Percentiles rank a stretch among this genome's conserved stretches.
These are phyloP conservation scores for Apium graveolens DNA, from an alignment of 129 eudicot genomes.

Conservation along the genomic window DNA sequence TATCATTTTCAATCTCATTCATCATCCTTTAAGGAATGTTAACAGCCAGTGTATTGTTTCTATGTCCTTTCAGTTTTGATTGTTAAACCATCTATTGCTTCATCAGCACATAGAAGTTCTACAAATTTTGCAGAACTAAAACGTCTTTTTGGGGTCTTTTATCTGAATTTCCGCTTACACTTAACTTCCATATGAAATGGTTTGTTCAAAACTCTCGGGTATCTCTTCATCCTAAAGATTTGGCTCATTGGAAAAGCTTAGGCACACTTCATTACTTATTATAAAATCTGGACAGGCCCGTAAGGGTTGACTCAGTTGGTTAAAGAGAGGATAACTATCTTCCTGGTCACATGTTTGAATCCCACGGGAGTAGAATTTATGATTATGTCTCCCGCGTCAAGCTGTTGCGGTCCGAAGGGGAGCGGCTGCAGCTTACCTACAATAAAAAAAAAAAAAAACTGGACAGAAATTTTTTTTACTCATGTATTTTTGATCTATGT, in stretches of 20 bases:
- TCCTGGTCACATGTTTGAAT: too few relatives aligned
- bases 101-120: background rate
- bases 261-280: background rate
- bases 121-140: background rate
- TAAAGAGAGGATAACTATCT: too few relatives aligned
- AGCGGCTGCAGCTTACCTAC: too few relatives aligned
- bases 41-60: background rate
- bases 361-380: too few relatives aligned
- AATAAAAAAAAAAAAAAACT: too few relatives aligned
- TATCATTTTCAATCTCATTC: background rate
- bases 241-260: too few relatives aligned
- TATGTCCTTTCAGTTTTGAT: background rate
- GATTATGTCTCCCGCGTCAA: too few relatives aligned
- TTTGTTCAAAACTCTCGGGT: background rate
- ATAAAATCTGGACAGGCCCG: background rate
- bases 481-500: background rate
- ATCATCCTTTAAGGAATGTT: background rate
- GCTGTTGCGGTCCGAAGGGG: too few relatives aligned
- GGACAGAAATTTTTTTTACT: too few relatives aligned
- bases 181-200: background rate
- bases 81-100: background rate
- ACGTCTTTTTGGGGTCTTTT: background rate
- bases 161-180: background rate
- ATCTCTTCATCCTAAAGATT: background rate
- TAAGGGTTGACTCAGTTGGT: too few relatives aligned